These are phyloP conservation scores for Russula sp. DNA, from an alignment of 768 basidiomycete species.

Conservation along the genomic window DNA sequence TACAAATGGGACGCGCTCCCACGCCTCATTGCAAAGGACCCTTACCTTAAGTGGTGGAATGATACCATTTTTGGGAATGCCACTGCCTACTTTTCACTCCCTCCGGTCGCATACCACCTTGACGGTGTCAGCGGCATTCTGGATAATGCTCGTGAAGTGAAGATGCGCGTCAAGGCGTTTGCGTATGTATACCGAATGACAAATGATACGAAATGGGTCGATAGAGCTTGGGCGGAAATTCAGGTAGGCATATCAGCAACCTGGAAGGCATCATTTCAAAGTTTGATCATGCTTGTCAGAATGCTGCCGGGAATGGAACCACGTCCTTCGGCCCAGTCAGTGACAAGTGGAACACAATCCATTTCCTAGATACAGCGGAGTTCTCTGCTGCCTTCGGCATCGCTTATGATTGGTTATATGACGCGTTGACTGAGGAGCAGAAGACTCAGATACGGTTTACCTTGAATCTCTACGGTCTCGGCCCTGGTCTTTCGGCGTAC, in stretches of 20 bases:
- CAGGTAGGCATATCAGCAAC: slow-evolving; percentile 45
- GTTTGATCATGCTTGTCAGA: slow-evolving; percentile 36
- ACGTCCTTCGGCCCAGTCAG: slow-evolving; percentile 56
- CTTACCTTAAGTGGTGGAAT: slow-evolving; percentile 88
- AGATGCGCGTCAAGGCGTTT: slow-evolving; percentile 88
- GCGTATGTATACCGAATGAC: slow-evolving; percentile 87
- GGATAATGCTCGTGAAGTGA: slow-evolving; percentile 84
- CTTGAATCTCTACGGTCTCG: slow-evolving; percentile 75
- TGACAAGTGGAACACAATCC: slow-evolving; percentile 75
- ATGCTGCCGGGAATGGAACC: slow-evolving; percentile 67
- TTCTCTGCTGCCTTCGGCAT: slow-evolving; percentile 83
- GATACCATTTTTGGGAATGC: slow-evolving; percentile 87
- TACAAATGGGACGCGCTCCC: slow-evolving; percentile 90
- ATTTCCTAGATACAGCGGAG: slow-evolving; percentile 94
- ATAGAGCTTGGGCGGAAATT: slow-evolving; percentile 79
- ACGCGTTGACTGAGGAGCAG: slow-evolving; percentile 71
- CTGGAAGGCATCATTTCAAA: slow-evolving; percentile 3
- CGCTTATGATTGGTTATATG: slow-evolving; percentile 95
- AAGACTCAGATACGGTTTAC: slow-evolving; percentile 59
- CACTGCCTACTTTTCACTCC: slow-evolving; percentile 54
- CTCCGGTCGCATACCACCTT: slow-evolving; percentile 62
- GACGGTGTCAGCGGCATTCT: slow-evolving; percentile 90
- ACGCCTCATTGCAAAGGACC: slow-evolving; percentile 67
- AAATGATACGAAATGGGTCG: slow-evolving; percentile 87
- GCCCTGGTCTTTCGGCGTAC: slow-evolving; percentile 53